Evolutionary conservation across 176 grass and related monocot genomes (phyloP), one percentile per base, ranked within the genome.

Genomic region (Cenchrus purpureus): DNA sequence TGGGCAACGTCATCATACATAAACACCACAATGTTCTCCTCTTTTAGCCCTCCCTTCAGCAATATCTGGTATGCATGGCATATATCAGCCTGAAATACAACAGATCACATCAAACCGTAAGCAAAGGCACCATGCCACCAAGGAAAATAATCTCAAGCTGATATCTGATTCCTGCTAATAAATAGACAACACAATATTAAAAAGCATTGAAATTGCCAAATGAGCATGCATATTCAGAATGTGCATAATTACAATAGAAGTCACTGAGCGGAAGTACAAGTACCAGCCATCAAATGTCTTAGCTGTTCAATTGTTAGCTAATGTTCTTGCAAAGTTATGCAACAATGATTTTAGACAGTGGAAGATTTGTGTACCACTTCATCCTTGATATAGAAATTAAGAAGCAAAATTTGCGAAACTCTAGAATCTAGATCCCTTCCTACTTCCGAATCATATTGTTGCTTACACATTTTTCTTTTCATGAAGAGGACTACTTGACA

Each of bases 21-120:
- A 77, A 92, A 95, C 16, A 95, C 95, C 37, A 93, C 91, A 53
- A 98, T 98, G 86, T 98, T 95, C 61, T 98, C 91, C 73, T 93
- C 92, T 44, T 88, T 98, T 34, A 95, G 31, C 2, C 91, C 92
- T 32, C 95, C 91, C 25, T 86, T 90, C 62, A 16, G 40, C 53
- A 95, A 79, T 89, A 98, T 84, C 76, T 95, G 92, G 84, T 93
- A 98, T 19, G 95, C 95, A 66, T 98, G 95, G 68, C 92, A 98
- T 86, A 98, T 50, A 91, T 98, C 95, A 52, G 95, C 91, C 92
- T 98, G 73, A 78, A 80, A 70, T 12, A 10, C 53, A 74, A 49
- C 13, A 44, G n/a, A 64, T 40, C 13, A 63, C 1, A 84, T 64
- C 32, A 73, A 63, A 3, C 28, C 2, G 31, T 81, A 52, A 54